phyloP scores from a whole-genome alignment of 2,329 filamentous ascomycete species.

The Aspergillaceae sp. region DNA sequence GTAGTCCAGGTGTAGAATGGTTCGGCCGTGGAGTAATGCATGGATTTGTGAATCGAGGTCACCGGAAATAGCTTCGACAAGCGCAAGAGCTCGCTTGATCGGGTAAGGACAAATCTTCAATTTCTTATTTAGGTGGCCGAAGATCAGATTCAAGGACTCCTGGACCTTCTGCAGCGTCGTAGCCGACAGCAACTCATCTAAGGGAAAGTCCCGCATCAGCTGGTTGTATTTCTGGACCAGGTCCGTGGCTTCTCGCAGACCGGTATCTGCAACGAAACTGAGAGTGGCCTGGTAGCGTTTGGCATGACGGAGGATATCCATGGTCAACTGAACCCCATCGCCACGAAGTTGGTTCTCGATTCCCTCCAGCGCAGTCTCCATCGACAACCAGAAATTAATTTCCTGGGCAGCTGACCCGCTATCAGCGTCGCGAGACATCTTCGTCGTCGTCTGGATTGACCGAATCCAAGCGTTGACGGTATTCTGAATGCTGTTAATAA shows the following conservation, averaged over 20 bases:
- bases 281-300: conserved; percentile 97
- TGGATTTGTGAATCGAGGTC: conserved; percentile 85
- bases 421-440: conserved; percentile 77
- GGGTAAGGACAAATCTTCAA: conserved; percentile 93
- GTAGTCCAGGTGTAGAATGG: conserved; percentile 87
- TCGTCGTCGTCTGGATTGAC: conserved; percentile 92
- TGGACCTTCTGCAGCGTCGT: conserved; percentile 81
- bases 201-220: conserved; percentile 93
- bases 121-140: conserved; percentile 94
- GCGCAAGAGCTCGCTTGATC: conserved; percentile 75
- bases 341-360: conserved; percentile 84
- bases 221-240: conserved; percentile 98
- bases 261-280: conserved; percentile 92
- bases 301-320: conserved; percentile 91
- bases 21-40: conserved; percentile 71
- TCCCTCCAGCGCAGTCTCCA: conserved; percentile 86
- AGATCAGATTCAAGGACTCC: conserved; percentile 82
- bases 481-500: conserved; percentile 87
- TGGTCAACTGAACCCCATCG: conserved; percentile 79
- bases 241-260: conserved; percentile 90
- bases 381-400: conserved; percentile 97
- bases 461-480: conserved; percentile 98
- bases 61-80: conserved; percentile 94
- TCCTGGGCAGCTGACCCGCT: conserved; percentile 82
- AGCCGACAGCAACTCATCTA: conserved; percentile 88